Conservation (phyloP, 495 filamentous ascomycete species). For the Usnea hakonensis region DNA sequence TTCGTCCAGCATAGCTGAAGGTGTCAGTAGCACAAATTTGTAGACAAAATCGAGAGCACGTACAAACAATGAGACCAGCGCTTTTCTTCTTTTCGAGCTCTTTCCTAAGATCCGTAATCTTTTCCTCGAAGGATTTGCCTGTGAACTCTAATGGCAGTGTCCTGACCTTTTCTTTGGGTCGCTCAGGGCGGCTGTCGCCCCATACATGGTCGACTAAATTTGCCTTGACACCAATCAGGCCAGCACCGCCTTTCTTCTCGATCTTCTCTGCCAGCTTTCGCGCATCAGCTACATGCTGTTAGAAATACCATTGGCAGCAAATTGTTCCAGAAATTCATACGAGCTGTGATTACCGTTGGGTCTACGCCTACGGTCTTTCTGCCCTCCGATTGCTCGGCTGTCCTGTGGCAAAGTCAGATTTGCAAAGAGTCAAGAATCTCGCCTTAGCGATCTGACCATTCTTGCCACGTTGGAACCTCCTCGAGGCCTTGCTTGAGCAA, state of each 20-base stretch:
- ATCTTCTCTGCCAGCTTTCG: conserved; percentile 82
- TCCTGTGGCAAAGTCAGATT: conserved; percentile 40
- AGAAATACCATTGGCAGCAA: conserved; percentile 9
- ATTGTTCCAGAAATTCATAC: conserved; percentile 32
- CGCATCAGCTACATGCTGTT: conserved; percentile 51
- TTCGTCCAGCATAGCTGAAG: conserved; percentile 79
- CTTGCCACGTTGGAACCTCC: conserved; percentile 95
- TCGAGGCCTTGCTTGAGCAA: conserved; percentile 88
- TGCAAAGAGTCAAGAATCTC: not conserved
- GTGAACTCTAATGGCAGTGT: conserved; percentile 64
- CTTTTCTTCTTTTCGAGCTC: conserved; percentile 89
- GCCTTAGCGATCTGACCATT: conserved; percentile 55
- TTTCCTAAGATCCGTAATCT: conserved; percentile 80
- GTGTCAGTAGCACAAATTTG: not conserved
- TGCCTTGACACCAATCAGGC: conserved; percentile 60
- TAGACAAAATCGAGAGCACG: conserved; percentile 5
- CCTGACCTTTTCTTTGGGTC: conserved; percentile 68
- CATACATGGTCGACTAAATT: conserved; percentile 88
- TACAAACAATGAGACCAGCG: conserved; percentile 79
- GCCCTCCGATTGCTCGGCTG: conserved; percentile 71
- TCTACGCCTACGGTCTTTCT: conserved; percentile 89
- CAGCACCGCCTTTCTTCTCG: conserved; percentile 75
- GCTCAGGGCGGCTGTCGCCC: conserved; percentile 62
- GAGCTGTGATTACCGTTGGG: conserved; percentile 75
- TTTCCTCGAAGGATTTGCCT: conserved; percentile 75